phyloP scores from a whole-genome alignment of 306 rosid species.

The Acacia acuminata region DNA sequence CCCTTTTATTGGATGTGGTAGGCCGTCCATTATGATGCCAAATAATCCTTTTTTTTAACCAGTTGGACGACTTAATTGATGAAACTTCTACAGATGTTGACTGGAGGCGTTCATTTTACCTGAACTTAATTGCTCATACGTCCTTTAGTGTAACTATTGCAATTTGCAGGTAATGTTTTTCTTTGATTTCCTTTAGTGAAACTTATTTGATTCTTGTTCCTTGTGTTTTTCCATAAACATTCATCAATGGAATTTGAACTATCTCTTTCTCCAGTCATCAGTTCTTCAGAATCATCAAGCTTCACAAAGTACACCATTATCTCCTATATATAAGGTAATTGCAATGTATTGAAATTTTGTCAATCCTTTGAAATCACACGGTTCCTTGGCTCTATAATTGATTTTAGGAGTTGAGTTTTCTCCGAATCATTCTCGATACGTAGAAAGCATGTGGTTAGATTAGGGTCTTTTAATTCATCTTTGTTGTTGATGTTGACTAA shows the following conservation, averaged over 20 bases:
- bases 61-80: constrained; percentile 70
- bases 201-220: neutral
- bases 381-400: too few species aligned
- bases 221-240: neutral
- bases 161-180: constrained; percentile 78
- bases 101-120: constrained; percentile 97
- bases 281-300: too few species aligned
- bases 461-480: too few species aligned
- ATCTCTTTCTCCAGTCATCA: too few species aligned
- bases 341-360: too few species aligned
- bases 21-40: constrained; percentile 26
- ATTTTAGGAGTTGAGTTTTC: too few species aligned
- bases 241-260: neutral
- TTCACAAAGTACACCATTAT: too few species aligned
- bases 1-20: neutral
- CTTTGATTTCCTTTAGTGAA: neutral
- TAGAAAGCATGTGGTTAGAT: too few species aligned
- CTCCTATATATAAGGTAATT: too few species aligned
- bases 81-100: constrained; percentile 68
- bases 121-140: constrained; percentile 95
- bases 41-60: constrained; percentile 33
- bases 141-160: constrained; percentile 90
- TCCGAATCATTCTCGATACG: too few species aligned
- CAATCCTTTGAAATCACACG: too few species aligned
- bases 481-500: too few species aligned